Evolutionary conservation across 2,329 filamentous ascomycete genomes (phyloP).

Genomic region (Cladosporium sp.): DNA sequence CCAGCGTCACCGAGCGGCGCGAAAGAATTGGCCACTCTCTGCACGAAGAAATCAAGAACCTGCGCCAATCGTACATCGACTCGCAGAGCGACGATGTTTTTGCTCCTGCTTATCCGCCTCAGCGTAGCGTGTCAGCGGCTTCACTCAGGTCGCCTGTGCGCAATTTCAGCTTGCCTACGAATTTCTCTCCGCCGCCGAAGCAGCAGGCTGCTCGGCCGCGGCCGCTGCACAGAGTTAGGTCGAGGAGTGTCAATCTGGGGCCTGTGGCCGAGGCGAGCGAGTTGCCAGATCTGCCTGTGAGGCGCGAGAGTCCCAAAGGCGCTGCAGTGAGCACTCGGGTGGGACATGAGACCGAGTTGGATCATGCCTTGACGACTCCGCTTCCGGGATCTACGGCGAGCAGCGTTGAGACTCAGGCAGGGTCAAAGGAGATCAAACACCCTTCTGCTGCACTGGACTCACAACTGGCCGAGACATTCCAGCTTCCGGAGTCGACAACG

Average conservation of each 20-base stretch:
- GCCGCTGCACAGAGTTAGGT: neutral
- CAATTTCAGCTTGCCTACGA: conserved; percentile 10
- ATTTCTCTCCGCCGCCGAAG: neutral
- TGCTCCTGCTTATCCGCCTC: neutral
- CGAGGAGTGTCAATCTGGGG: neutral
- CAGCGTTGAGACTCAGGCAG: neutral
- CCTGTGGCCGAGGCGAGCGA: neutral
- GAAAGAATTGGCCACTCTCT: neutral
- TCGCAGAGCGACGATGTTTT: neutral
- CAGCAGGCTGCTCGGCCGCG: neutral
- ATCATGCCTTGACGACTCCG: neutral
- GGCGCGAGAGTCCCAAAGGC: neutral
- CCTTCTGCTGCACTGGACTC: neutral
- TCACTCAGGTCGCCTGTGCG: neutral
- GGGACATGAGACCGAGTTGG: neutral
- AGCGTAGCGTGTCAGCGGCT: neutral
- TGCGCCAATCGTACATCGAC: conserved; percentile 10
- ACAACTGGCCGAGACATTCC: neutral
- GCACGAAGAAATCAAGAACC: conserved; percentile 2
- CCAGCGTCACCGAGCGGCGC: neutral
- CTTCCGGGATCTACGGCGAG: neutral
- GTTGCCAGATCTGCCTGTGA: neutral
- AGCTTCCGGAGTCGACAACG: neutral
- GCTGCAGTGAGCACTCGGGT: neutral
- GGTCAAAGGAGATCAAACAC: neutral